Conservation (phyloP, 768 basidiomycete species). For the Tephrocybe rancida region DNA sequence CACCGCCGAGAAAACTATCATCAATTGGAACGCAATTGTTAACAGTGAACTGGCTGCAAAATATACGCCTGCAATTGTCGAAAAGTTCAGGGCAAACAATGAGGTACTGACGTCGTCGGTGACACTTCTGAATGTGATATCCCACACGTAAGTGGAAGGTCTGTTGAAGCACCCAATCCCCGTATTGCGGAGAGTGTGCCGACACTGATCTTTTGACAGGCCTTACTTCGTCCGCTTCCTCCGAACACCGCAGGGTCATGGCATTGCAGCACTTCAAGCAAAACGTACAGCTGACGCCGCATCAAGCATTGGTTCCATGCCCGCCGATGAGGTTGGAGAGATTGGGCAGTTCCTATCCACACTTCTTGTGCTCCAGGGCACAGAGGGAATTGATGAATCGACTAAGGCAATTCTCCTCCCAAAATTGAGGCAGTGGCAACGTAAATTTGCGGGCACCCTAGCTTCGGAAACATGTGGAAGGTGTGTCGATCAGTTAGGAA, state of each 20-base stretch:
- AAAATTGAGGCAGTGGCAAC: conserved; percentile 34
- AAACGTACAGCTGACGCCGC: conserved; percentile 32
- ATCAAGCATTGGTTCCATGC: conserved; percentile 19
- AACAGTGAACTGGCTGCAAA: conserved; percentile 38
- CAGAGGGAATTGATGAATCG: conserved; percentile 27
- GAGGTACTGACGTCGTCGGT: conserved; percentile 24
- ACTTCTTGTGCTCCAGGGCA: conserved; percentile 40
- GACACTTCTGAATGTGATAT: conserved; percentile 34
- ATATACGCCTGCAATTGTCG: conserved; percentile 34
- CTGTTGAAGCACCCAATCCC: neutral
- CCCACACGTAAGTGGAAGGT: conserved; percentile 31
- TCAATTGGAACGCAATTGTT: neutral
- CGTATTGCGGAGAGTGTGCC: neutral
- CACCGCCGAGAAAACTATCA: neutral
- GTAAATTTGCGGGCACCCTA: conserved; percentile 27
- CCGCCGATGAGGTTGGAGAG: conserved; percentile 31
- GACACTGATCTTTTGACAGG: conserved; percentile 14
- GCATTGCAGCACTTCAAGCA: conserved; percentile 37
- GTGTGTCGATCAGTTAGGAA: conserved; percentile 33
- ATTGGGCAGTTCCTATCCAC: conserved; percentile 42
- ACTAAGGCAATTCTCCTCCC: conserved; percentile 33
- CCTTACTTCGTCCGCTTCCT: conserved; percentile 44
- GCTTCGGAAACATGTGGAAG: conserved; percentile 35
- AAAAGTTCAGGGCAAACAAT: conserved; percentile 26
- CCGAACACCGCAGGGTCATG: conserved; percentile 29